Evolutionary conservation across 2,329 filamentous ascomycete genomes (phyloP).

Genomic region (Xylaria sp.): DNA sequence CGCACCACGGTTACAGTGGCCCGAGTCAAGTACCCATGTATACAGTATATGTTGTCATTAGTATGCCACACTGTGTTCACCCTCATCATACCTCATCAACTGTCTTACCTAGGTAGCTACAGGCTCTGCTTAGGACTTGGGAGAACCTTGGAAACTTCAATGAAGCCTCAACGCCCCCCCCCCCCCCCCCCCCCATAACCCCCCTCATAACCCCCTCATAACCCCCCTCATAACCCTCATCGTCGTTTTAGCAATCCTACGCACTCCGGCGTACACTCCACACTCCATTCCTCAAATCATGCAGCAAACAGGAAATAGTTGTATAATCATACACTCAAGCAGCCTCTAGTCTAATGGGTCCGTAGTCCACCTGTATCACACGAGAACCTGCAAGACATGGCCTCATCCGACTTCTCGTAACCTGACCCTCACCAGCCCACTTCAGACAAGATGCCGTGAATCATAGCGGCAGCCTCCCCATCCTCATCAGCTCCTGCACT

Average conservation of each 20-base stretch:
- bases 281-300: background rate
- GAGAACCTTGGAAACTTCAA: too few species aligned
- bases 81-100: too few species aligned
- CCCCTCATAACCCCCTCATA: background rate
- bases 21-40: too few species aligned
- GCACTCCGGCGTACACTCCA: background rate
- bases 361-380: conserved; percentile 15
- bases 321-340: background rate
- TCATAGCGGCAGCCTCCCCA: conserved; percentile 28
- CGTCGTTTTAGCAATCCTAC: background rate
- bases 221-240: background rate
- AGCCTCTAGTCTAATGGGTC: background rate
- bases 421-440: conserved; percentile 7
- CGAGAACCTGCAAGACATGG: conserved; percentile 9
- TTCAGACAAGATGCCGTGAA: background rate
- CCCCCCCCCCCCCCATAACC: background rate
- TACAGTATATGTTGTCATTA: too few species aligned
- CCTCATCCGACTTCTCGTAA: conserved; percentile 20
- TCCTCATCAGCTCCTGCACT: conserved; percentile 28
- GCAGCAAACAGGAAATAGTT: background rate
- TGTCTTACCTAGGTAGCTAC: too few species aligned
- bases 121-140: too few species aligned
- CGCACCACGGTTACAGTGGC: too few species aligned
- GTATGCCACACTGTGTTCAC: too few species aligned
- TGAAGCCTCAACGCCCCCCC: too few species aligned